Evolutionary conservation across 306 rosid genomes (phyloP), one percentile per base, ranked within the genome.

Genomic region (Styphnolobium japonicum): DNA sequence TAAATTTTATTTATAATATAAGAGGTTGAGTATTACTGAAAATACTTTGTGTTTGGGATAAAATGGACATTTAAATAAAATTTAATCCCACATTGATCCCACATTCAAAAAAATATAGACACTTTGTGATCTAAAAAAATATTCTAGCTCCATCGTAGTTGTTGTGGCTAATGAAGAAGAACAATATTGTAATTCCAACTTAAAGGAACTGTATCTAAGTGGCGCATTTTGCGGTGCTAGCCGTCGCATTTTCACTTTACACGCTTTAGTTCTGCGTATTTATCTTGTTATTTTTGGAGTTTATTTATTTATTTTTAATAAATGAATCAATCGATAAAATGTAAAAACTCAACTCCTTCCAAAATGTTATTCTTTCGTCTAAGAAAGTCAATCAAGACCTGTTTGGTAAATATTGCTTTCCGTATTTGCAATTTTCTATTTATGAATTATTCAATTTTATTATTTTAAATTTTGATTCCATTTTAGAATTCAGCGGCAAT

Each of bases 151-250:
- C 37, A 7, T 36, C 7, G 7, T 36, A 4, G 40, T 1, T 9
- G 39, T 0, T 18, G 36, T 19, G 15, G 48, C 8, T 4, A 36
- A 14, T 0, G 8, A 37, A 1, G 6, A 15, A 29, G 80, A 71
- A 7, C n/a, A 29, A 3, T 29, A 43, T 27, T 5, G 61, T 75
- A 43, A 75, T 16, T 75, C 0, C 21, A 0, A 0, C 0, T 15
- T 14, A 16, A 61, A 4, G 45, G 4, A 43, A 16, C 22, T 16
- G 34, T 18, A 31, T 56, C 4, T 12, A 1, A 56, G 67, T 73
- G 78, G 80, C 80, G 80, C 80, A 75, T 61, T 43, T 45, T 75
- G 3, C 42, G 48, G 78, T 42, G 14, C 68, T 43, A 16, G 68
- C 69, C 21, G 70, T 18, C 70, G 46, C 43, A 60, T 60, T 27